Evolutionary conservation across 2,329 filamentous ascomycete genomes (phyloP), one percentile per base, ranked within the genome.

Genomic region (Penicillium sp.): DNA sequence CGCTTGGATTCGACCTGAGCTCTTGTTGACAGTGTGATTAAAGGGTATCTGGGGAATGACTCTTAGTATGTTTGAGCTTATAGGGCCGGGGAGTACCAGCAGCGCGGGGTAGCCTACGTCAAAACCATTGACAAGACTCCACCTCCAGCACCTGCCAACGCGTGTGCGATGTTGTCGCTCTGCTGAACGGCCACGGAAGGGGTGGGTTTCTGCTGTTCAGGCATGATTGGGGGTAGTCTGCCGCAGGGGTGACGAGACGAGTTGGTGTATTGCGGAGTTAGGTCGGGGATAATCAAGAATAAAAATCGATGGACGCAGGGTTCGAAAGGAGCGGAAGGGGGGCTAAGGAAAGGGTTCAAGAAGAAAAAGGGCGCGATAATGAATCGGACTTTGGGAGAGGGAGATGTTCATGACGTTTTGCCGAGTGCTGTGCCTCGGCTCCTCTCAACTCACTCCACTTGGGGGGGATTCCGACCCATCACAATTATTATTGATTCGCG

Each of bases 1-100:
- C 90, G 88, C 70, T 87, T 93, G 43, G 93, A 96, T 71, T 98
- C 93, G 66, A 98, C 91, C 70, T 98, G 93, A 29, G 93, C 93
- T 64, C 93, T 86, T 21, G 93, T 98, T 15, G 93, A 98, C 50
- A 98, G 84, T 21, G 93, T 97, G 63, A 98, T 94, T 57, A 98
- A 82, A 28, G 93, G 93, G 68, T 97, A 97, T 53, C 87, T 93
- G 60, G 35, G 23, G 38, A 39, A 33, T 36, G 14, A 37, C 36
- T 49, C 30, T 39, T 45, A 51, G 41, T 39, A 32, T 33, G 8
- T 16, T 27, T 23, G 35, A 36, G 11, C 28, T 19, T 33, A 36
- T 27, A 33, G 41, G 41, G 31, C 32, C 19, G 34, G 31, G n/a
- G n/a, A n/a, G n/a, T n/a, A n/a, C n/a, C n/a, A n/a, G 27, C 20